Evolutionary conservation across 495 filamentous ascomycete genomes (phyloP).

Genomic region (Alectoria sarmentosa): DNA sequence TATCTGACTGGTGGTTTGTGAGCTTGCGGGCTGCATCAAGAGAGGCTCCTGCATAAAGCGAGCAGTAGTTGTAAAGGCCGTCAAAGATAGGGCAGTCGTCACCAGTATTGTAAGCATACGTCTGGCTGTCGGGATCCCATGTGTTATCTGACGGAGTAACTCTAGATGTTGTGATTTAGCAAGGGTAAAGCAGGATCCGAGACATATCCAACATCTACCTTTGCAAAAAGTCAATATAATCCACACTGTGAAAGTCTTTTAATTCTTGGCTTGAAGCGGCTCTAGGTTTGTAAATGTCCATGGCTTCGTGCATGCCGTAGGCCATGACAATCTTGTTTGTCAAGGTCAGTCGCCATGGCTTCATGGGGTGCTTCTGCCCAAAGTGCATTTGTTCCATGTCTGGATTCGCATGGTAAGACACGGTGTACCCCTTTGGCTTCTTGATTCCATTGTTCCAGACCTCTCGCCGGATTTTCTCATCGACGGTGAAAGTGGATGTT

Average conservation of each 20-base stretch:
- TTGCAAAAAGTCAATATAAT: conserved; percentile 84
- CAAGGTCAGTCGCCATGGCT: conserved; percentile 92
- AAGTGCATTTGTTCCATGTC: conserved; percentile 95
- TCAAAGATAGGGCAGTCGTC: conserved; percentile 97
- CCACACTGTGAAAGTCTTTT: conserved; percentile 73
- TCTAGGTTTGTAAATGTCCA: conserved; percentile 84
- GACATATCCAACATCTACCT: conserved; percentile 39
- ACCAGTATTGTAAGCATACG: conserved; percentile 66
- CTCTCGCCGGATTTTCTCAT: conserved; percentile 57
- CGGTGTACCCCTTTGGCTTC: conserved; percentile 74
- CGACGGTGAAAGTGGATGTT: conserved; percentile 51
- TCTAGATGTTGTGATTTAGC: conserved; percentile 39
- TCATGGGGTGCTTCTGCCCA: conserved; percentile 93
- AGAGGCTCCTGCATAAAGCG: conserved; percentile 83
- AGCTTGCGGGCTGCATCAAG: conserved; percentile 89
- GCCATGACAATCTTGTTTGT: conserved; percentile 89
- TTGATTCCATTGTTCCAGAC: conserved; percentile 67
- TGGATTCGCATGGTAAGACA: conserved; percentile 97
- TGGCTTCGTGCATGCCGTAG: conserved; percentile 91
- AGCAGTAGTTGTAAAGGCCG: conserved; percentile 90
- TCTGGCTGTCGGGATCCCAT: conserved; percentile 14
- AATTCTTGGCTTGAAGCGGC: conserved; percentile 83
- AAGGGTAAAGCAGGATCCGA: conserved; percentile 2
- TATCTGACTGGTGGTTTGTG: conserved; percentile 76
- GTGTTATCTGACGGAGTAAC: conserved; percentile 34